phyloP scores from a whole-genome alignment of 176 grass and related monocot genomes.

The Raddia guianensis region DNA sequence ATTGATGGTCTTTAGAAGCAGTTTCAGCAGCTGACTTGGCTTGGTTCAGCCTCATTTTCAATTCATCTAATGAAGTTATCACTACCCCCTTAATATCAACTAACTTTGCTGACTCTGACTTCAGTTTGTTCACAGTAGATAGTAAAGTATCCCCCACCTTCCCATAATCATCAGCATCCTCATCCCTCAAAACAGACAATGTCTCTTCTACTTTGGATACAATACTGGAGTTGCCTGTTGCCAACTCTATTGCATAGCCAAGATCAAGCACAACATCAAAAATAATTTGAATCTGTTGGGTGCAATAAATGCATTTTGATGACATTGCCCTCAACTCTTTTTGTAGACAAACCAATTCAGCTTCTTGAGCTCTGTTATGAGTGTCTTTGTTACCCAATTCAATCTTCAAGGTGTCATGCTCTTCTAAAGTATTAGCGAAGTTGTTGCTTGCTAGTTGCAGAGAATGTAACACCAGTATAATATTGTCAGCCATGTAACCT shows the following conservation, averaged over 20 bases:
- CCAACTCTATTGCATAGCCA: conserved; percentile 46
- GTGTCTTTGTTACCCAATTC: conserved; percentile 64
- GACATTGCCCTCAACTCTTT: conserved; percentile 56
- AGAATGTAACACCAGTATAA: conserved; percentile 51
- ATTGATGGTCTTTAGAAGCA: conserved; percentile 54
- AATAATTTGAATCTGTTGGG: conserved; percentile 52
- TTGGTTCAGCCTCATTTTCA: conserved; percentile 66
- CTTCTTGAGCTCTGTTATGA: conserved; percentile 62
- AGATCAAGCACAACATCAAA: conserved; percentile 44
- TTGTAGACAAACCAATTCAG: conserved; percentile 58
- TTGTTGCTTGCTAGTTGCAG: conserved; percentile 59
- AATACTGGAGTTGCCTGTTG: conserved; percentile 39
- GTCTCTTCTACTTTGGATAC: conserved; percentile 41
- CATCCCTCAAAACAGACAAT: conserved; percentile 44
- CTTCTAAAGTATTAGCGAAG: conserved; percentile 65
- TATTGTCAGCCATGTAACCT: conserved; percentile 61
- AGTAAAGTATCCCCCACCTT: conserved; percentile 59
- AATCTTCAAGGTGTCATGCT: conserved; percentile 59
- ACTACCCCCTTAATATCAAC: conserved; percentile 42
- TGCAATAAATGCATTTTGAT: conserved; percentile 65
- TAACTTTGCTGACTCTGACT: conserved; percentile 38
- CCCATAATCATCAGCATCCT: conserved; percentile 43
- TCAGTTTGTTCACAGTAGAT: conserved; percentile 46
- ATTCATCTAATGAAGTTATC: conserved; percentile 50
- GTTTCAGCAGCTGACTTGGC: conserved; percentile 64